Conservation (phyloP, 129 eudicot species). For the Silybum marianum region DNA sequence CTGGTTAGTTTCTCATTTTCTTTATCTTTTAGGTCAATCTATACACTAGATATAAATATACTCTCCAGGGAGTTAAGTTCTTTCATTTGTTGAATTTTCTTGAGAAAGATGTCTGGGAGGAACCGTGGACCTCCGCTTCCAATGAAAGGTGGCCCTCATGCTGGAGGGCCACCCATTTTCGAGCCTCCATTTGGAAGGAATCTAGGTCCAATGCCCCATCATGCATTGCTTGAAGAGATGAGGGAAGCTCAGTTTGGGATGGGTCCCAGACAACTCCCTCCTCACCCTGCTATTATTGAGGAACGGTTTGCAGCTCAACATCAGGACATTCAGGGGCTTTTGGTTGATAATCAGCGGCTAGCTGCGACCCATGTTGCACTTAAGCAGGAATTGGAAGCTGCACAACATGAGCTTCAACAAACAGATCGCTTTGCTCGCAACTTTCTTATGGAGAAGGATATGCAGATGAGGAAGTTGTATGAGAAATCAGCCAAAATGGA, state of each 20-base stretch:
- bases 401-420: constrained; percentile 75
- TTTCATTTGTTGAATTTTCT: constrained; percentile 2
- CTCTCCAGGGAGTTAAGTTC: neutral
- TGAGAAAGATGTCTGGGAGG: constrained; percentile 68
- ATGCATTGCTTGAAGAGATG: constrained; percentile 79
- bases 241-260: constrained; percentile 72
- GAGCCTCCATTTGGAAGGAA: constrained; percentile 68
- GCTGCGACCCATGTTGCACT: constrained; percentile 98
- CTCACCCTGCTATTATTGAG: constrained; percentile 84
- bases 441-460: constrained; percentile 67
- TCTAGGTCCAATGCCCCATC: constrained; percentile 69
- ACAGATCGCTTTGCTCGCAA: constrained; percentile 66
- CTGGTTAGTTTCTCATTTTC: neutral
- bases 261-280: constrained; percentile 76
- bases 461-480: constrained; percentile 79
- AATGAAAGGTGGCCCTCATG: constrained; percentile 58
- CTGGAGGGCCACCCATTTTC: constrained; percentile 49
- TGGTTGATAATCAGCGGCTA: constrained; percentile 80
- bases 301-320: constrained; percentile 76
- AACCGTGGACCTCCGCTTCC: constrained; percentile 83
- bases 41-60: neutral
- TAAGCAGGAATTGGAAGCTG: constrained; percentile 81
- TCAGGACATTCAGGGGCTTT: constrained; percentile 75
- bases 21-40: neutral
- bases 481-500: constrained; percentile 90